Conservation (phyloP, 208 protist species). For the Leptomonas seymouri region DNA sequence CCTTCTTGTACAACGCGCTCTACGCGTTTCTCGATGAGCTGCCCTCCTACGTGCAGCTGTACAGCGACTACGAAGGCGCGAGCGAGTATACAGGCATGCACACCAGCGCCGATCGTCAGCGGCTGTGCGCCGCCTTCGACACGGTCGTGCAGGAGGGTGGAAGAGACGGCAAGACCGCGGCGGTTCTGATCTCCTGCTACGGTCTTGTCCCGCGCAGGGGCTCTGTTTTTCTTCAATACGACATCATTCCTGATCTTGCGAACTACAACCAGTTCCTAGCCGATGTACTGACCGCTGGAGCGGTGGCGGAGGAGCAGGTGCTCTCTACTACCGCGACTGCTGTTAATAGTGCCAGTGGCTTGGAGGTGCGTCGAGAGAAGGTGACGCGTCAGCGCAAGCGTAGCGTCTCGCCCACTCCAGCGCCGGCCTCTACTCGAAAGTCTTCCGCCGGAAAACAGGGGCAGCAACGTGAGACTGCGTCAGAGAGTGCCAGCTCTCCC, state of each 20-base stretch:
- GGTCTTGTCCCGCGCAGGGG: conserved; percentile 59
- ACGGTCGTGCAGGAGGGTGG: conserved; percentile 26
- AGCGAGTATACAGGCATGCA: conserved; percentile 43
- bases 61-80: conserved; percentile 70
- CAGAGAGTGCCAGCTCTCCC: not conserved
- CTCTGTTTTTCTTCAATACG: conserved; percentile 65
- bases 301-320: conserved; percentile 5
- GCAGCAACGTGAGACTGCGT: not conserved
- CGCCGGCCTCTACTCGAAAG: not conserved
- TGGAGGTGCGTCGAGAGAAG: conserved; percentile 23
- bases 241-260: conserved; percentile 57
- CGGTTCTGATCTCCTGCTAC: conserved; percentile 64
- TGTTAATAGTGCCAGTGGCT: not conserved
- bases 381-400: conserved; percentile 38
- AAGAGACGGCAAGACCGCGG: conserved; percentile 31
- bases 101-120: conserved; percentile 37
- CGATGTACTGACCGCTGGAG: conserved; percentile 53
- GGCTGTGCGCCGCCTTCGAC: conserved; percentile 51
- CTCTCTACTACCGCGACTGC: not conserved
- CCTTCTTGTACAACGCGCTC: conserved; percentile 64
- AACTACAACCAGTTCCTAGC: conserved; percentile 73
- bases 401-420: conserved; percentile 32
- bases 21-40: conserved; percentile 54
- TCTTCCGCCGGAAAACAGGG: not conserved
- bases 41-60: conserved; percentile 42